Percentiles rank a stretch among this genome's conserved stretches.
Conservation (phyloP, 2,329 filamentous ascomycete species). For the Sporothrix luriei region DNA sequence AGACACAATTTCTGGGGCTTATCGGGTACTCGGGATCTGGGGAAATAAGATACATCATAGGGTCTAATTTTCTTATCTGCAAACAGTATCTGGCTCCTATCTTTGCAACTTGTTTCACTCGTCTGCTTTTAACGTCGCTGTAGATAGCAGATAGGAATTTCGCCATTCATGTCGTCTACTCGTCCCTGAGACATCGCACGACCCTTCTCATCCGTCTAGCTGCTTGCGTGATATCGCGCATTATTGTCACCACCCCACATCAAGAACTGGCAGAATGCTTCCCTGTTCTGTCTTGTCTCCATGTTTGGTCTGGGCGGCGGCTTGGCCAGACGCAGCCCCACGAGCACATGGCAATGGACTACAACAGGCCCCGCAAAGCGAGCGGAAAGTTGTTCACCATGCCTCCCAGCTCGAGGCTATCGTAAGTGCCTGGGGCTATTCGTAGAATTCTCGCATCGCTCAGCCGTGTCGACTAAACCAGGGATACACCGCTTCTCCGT, state of each 20-base stretch:
- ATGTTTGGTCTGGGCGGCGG: not conserved
- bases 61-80: too few species aligned
- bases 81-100: too few species aligned
- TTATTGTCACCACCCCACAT: conserved; percentile 16
- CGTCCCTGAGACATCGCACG: not conserved
- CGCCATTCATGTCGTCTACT: not conserved
- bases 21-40: conserved; percentile 7
- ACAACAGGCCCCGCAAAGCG: conserved; percentile 17
- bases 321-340: conserved; percentile 3
- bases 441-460: too few species aligned
- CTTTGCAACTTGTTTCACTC: too few species aligned
- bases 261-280: not conserved
- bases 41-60: not conserved
- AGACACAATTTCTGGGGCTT: conserved; percentile 11
- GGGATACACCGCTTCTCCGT: conserved; percentile 4
- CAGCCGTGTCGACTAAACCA: not conserved
- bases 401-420: not conserved
- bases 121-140: too few species aligned
- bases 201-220: not conserved
- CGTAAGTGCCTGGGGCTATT: not conserved
- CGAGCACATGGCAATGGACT: not conserved
- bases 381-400: not conserved
- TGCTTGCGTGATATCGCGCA: conserved; percentile 28
- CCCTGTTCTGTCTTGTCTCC: not conserved
- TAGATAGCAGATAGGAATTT: too few species aligned